These are phyloP conservation scores for Kalanchoe fedtschenkoi DNA, from an alignment of 164 flowering plant species.

Conservation along the genomic window DNA sequence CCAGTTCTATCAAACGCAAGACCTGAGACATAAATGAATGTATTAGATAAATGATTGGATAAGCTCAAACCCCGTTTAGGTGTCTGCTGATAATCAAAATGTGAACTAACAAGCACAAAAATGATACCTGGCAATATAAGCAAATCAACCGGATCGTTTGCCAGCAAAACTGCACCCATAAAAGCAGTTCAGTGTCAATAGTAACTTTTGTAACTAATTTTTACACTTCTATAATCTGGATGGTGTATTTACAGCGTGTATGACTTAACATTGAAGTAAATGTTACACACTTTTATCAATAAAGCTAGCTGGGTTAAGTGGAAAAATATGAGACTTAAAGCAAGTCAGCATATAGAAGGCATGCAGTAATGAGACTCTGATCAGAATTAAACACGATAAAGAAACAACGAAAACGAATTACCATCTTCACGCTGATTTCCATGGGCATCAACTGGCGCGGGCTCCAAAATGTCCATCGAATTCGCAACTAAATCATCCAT, in stretches of 20 bases:
- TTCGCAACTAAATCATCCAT: slow-evolving; percentile 78
- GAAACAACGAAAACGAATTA: slow-evolving; percentile 13
- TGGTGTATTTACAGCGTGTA: too few species aligned
- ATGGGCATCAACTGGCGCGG: slow-evolving; percentile 51
- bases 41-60: neutral
- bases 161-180: slow-evolving; percentile 65
- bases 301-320: neutral
- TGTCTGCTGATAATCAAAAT: neutral
- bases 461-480: slow-evolving; percentile 95
- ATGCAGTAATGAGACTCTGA: too few species aligned
- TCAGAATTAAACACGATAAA: neutral
- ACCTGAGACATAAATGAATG: slow-evolving; percentile 25
- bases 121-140: slow-evolving; percentile 70
- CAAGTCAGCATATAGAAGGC: neutral
- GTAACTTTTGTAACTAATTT: neutral
- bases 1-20: slow-evolving; percentile 90
- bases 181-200: slow-evolving; percentile 7
- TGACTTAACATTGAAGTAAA: neutral
- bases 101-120: slow-evolving; percentile 5
- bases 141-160: slow-evolving; percentile 78
- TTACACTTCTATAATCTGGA: too few species aligned
- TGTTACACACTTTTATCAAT: neutral
- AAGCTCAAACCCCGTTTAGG: neutral
- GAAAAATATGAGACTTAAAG: too few species aligned
- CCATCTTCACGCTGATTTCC: slow-evolving; percentile 94